Percentiles rank a stretch among this genome's conserved stretches.
Evolutionary conservation across 2,329 filamentous ascomycete genomes (phyloP).

Genomic region (Verticillium albo-atrum): DNA sequence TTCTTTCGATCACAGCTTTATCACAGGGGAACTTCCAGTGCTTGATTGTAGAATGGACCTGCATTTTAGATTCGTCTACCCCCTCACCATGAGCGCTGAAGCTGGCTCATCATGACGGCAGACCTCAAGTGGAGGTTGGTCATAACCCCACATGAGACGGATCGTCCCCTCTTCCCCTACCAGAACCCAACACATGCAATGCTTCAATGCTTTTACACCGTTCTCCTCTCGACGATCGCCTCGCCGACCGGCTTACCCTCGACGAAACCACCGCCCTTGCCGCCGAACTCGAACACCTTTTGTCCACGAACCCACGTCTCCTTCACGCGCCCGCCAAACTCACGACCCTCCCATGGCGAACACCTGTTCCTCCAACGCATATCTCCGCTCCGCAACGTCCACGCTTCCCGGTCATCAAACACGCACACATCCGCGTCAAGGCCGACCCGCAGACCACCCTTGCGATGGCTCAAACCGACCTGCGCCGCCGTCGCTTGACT

Average conservation of each 20-base stretch:
- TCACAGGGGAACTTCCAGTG: too few species aligned
- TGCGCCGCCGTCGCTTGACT: constrained; percentile 82
- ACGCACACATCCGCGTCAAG: constrained; percentile 90
- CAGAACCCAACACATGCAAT: background rate
- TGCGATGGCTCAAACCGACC: constrained; percentile 75
- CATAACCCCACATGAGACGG: background rate
- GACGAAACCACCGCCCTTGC: constrained; percentile 44
- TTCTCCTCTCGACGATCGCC: constrained; percentile 57
- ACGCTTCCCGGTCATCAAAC: constrained; percentile 80
- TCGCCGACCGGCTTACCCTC: constrained; percentile 41
- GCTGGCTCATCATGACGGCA: background rate
- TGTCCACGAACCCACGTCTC: constrained; percentile 83
- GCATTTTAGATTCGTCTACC: too few species aligned
- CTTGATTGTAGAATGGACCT: too few species aligned
- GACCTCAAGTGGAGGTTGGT: background rate
- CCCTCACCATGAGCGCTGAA: background rate
- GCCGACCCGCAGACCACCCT: constrained; percentile 76
- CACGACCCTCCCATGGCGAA: constrained; percentile 82
- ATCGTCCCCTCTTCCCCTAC: background rate
- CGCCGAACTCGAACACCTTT: constrained; percentile 69
- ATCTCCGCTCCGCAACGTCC: constrained; percentile 67
- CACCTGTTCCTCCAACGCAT: constrained; percentile 96
- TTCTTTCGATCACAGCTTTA: too few species aligned
- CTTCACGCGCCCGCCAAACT: constrained; percentile 69
- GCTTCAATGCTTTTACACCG: constrained; percentile 25